phyloP scores from a whole-genome alignment of 495 filamentous ascomycete genomes.

The Lasiosphaeria ovina region DNA sequence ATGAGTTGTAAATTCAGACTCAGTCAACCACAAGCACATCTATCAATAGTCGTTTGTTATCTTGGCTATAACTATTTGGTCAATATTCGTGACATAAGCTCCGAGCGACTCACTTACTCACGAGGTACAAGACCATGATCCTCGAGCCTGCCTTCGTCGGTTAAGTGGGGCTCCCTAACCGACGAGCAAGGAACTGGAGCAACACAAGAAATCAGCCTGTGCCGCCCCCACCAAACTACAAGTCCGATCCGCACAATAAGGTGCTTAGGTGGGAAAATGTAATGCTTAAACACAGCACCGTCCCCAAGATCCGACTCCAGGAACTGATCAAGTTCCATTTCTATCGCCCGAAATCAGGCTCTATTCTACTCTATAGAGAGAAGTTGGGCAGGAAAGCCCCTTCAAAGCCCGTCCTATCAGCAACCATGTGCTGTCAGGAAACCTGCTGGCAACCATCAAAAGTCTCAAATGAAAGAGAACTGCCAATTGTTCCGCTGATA shows the following conservation, averaged over 20 bases:
- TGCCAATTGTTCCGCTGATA: slow-evolving; percentile 7
- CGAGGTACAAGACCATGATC: background rate
- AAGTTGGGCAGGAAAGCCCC: background rate
- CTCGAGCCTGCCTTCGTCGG: background rate
- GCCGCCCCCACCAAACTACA: too few relatives aligned
- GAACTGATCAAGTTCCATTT: background rate
- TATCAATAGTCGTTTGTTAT: background rate
- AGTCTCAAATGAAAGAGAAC: slow-evolving; percentile 1
- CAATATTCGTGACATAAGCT: background rate
- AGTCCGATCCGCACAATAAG: too few relatives aligned
- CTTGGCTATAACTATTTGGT: background rate
- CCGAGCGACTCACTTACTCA: background rate
- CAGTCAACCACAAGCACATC: too few relatives aligned
- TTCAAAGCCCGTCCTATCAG: background rate
- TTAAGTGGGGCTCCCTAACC: background rate
- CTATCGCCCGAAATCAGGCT: background rate
- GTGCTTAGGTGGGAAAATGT: too few relatives aligned
- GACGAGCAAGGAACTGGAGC: background rate
- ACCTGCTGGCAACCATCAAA: background rate
- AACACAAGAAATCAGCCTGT: background rate
- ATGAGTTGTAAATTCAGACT: too few relatives aligned
- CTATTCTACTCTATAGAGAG: slow-evolving; percentile 2
- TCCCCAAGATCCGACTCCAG: too few relatives aligned
- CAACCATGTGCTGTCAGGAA: background rate
- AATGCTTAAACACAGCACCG: too few relatives aligned